Base-by-base conservation (phyloP, 177 flowering plant genomes). In the Vitis hybrid region DNA sequence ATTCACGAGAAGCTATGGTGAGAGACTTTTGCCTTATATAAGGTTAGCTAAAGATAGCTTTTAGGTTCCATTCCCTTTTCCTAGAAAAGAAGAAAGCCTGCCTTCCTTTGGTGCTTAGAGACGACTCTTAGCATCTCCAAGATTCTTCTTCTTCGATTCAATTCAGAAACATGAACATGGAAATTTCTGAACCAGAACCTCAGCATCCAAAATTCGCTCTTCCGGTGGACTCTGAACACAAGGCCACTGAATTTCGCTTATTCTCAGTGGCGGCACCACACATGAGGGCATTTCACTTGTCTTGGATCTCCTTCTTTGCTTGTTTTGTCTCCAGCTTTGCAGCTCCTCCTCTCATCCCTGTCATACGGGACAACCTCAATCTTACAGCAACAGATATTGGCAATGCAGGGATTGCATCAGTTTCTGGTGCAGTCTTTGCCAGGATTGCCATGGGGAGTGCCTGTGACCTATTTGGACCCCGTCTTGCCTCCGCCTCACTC, bases 261-360 rank as follows among this genome's bases (percentile, higher is more conserved):
- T 77, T 82, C 66, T 89, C 97, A 0, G 60, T 72, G 1, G 82
- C 88, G 6, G 70, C 82, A 3, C 98, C 97, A 5, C 97, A 94
- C 76, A 94, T 94, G 97, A 74, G 93, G 11, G 84, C 93, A 1
- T 94, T 94, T 56, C 97, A 94, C 56, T 86, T 94, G 13, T 86
- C 97, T 5, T 94, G 97, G 97, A 17, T 94, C 14, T 86, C 88
- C 14, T 92, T 94, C 88, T 90, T 91, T 66, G 65, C 92, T 12
- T 90, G 97, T 70, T 94, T 91, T 52, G 89, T 94, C 10, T 94
- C 97, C 62, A 82, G 85, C 50, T 94, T 94, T 32, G 93, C 97
- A 0, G 93, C 95, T 2, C 85, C 98, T 2, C 98, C 98, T 1
- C 87, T 92, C 11, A 71, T 91, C 54, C 97, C 97, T 1, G 52